Evolutionary conservation across 306 rosid species (phyloP).

Genomic region (Casuarina glauca): DNA sequence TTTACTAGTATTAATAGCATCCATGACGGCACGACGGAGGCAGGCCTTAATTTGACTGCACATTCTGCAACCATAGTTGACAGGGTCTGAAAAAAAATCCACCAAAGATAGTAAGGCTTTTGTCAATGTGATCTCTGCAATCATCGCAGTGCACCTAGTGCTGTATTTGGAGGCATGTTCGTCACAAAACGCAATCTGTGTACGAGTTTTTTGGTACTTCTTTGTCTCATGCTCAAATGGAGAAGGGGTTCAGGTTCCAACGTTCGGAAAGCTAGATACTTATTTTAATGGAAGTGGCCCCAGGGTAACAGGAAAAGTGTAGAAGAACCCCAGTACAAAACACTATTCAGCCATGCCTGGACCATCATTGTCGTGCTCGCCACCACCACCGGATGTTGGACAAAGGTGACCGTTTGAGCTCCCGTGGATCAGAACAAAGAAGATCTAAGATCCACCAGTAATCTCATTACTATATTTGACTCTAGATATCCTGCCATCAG

Average conservation of each 20-base stretch:
- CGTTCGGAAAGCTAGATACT: conserved; percentile 35
- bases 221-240: background rate
- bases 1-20: no score
- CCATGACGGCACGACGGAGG: no score
- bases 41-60: background rate
- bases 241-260: conserved; percentile 33
- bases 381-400: background rate
- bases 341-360: conserved; percentile 48
- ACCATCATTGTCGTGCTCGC: conserved; percentile 39
- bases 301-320: background rate
- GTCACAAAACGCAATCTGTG: background rate
- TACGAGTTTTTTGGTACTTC: conserved; percentile 20
- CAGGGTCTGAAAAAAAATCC: background rate
- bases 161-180: background rate
- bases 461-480: no score
- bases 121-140: background rate
- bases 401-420: conserved; percentile 43
- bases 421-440: no score
- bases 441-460: no score
- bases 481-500: no score
- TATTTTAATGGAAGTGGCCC: background rate
- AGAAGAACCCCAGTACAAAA: conserved; percentile 23
- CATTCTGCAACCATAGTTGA: background rate
- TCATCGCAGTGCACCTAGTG: conserved; percentile 3
- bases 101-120: background rate